phyloP scores from a whole-genome alignment of 495 filamentous ascomycete species.

The Penicillium daleae region DNA sequence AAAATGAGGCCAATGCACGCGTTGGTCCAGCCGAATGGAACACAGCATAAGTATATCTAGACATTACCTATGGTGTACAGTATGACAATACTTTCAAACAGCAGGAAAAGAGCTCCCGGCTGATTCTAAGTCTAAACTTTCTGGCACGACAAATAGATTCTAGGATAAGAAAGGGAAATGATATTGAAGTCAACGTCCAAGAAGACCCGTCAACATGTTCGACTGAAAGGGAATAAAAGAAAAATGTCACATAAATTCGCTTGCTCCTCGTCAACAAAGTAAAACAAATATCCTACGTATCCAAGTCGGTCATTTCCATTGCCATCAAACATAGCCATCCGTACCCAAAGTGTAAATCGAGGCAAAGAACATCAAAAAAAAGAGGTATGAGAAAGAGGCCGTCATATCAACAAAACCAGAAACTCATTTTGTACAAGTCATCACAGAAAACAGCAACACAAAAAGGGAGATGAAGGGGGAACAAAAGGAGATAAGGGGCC shows the following conservation, averaged over 20 bases:
- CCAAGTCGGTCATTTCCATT: conserved; percentile 4
- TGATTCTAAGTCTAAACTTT: not conserved
- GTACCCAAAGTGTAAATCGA: not conserved
- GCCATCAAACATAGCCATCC: conserved; percentile 8
- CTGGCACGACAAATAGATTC: not conserved
- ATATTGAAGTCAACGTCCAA: conserved; percentile 3
- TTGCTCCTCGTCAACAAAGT: conserved; percentile 15
- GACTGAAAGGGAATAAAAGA: not conserved
- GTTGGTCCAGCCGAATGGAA: no score
- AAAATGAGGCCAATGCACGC: no score
- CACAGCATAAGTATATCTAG: no score
- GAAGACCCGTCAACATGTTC: conserved; percentile 5
- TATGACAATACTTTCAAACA: not conserved
- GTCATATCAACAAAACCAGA: conserved; percentile 22
- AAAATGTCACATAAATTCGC: conserved; percentile 11
- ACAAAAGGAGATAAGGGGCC: not conserved
- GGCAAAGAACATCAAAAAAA: not conserved
- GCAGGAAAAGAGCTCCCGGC: no score
- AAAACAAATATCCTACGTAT: conserved; percentile 15
- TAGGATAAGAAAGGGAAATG: not conserved
- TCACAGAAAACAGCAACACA: conserved; percentile 9
- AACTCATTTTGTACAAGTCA: conserved; percentile 30
- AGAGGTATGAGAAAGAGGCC: conserved; percentile 5
- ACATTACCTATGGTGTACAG: not conserved
- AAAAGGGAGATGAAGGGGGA: not conserved